Conservation (phyloP, 371 early-diverging fungal species). For the Aphelidium insulamus region DNA sequence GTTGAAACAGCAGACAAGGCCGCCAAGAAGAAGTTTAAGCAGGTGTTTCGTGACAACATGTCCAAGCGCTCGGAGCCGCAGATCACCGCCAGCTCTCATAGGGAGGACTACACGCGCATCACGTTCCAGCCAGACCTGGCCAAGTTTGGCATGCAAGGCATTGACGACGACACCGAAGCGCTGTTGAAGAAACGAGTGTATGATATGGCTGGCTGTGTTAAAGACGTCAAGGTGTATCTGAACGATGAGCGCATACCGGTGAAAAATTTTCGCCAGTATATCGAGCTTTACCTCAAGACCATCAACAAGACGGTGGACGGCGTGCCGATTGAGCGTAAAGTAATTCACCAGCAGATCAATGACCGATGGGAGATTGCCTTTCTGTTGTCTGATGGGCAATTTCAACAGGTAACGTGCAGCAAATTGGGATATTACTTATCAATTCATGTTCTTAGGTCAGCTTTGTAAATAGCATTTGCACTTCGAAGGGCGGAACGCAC, state of each 20-base stretch:
- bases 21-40: slow-evolving; percentile 52
- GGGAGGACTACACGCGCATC: slow-evolving; percentile 70
- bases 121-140: slow-evolving; percentile 92
- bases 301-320: slow-evolving; percentile 4
- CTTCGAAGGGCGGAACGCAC: slow-evolving; percentile 95
- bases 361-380: slow-evolving; percentile 97
- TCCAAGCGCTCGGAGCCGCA: slow-evolving; percentile 38
- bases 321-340: slow-evolving; percentile 11
- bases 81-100: slow-evolving; percentile 31
- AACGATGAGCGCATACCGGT: slow-evolving; percentile 72
- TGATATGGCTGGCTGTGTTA: slow-evolving; percentile 87
- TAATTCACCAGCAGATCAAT: slow-evolving; percentile 47
- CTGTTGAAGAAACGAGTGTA: slow-evolving; percentile 90
- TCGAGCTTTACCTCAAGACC: slow-evolving; percentile 48
- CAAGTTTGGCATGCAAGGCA: slow-evolving; percentile 72
- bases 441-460: slow-evolving; percentile 27
- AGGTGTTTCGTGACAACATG: slow-evolving; percentile 82
- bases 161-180: slow-evolving; percentile 75
- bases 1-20: slow-evolving; percentile 86
- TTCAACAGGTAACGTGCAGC: slow-evolving; percentile 46
- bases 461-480: slow-evolving; percentile 97
- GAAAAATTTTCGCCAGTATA: slow-evolving; percentile 80
- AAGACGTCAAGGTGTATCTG: slow-evolving; percentile 63
- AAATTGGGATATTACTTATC: neutral
- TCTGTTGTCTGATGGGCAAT: slow-evolving; percentile 84